These are phyloP conservation scores for Trypethelium eluteriae DNA, from an alignment of 495 filamentous ascomycete species.

Conservation along the genomic window DNA sequence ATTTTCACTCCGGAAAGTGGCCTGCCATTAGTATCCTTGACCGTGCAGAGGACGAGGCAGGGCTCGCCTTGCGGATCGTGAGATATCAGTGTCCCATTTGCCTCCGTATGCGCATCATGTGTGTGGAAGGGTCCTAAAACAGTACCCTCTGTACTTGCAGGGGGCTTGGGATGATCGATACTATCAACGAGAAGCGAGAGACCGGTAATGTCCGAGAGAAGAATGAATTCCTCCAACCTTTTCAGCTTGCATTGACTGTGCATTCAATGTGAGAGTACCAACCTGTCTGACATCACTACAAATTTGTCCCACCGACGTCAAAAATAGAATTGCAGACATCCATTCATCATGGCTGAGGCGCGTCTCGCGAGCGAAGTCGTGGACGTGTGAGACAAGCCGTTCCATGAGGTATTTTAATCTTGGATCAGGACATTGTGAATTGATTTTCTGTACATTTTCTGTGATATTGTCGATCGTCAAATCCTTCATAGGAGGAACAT, in stretches of 20 bases:
- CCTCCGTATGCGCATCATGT: slow-evolving; percentile 64
- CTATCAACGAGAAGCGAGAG: slow-evolving; percentile 83
- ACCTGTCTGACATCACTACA: slow-evolving; percentile 39
- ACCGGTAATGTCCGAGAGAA: slow-evolving; percentile 84
- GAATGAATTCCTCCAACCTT: slow-evolving; percentile 70
- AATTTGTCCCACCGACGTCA: slow-evolving; percentile 37
- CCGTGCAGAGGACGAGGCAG: slow-evolving; percentile 66
- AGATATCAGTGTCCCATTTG: slow-evolving; percentile 61
- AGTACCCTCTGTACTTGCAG: slow-evolving; percentile 70
- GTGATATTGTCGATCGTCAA: slow-evolving; percentile 42
- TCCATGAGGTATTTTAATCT: slow-evolving; percentile 37
- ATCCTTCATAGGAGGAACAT: slow-evolving; percentile 36
- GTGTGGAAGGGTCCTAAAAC: slow-evolving; percentile 93
- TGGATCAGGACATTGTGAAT: slow-evolving; percentile 33
- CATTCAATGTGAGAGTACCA: not conserved
- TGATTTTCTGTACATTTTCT: slow-evolving; percentile 39
- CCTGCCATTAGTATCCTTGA: slow-evolving; percentile 59
- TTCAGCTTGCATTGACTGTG: not conserved
- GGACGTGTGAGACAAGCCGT: slow-evolving; percentile 36
- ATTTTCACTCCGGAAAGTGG: slow-evolving; percentile 66
- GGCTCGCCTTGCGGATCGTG: slow-evolving; percentile 63
- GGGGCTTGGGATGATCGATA: slow-evolving; percentile 85
- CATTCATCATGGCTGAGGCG: slow-evolving; percentile 37
- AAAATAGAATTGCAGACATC: slow-evolving; percentile 38
- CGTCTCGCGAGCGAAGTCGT: slow-evolving; percentile 41